phyloP scores from a whole-genome alignment of 257 asterid species.

The Solanum bukasovii region DNA sequence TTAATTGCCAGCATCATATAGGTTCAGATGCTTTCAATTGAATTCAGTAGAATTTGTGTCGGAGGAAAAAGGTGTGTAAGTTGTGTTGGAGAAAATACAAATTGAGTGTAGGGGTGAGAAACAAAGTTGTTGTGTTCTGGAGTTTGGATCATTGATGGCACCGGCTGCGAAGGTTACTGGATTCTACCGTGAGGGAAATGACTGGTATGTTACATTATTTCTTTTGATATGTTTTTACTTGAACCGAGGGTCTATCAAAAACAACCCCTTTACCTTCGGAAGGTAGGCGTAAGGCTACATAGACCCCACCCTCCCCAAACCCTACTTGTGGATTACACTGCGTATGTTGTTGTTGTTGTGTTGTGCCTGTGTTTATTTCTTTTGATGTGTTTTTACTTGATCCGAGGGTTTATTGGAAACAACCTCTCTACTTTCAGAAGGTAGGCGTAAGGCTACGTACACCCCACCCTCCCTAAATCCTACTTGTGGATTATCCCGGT shows the following conservation, averaged over 20 bases:
- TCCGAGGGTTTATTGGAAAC: background rate
- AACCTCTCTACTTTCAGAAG: background rate
- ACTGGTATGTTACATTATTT: slow-evolving; percentile 39
- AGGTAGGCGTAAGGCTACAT: background rate
- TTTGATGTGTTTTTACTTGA: background rate
- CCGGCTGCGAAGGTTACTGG: slow-evolving; percentile 55
- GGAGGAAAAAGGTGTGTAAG: background rate
- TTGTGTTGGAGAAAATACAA: background rate
- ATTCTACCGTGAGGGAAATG: slow-evolving; percentile 69
- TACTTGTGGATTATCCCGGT: background rate
- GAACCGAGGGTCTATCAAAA: background rate
- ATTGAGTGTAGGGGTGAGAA: background rate
- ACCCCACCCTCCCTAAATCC: background rate
- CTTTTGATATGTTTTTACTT: background rate
- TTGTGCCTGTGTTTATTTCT: background rate
- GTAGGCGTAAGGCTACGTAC: background rate
- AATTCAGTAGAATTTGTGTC: slow-evolving; percentile 11
- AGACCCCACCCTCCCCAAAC: background rate
- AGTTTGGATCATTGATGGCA: slow-evolving; percentile 41
- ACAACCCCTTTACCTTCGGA: background rate
- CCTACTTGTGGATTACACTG: background rate
- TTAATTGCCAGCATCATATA: slow-evolving; percentile 28
- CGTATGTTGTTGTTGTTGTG: background rate
- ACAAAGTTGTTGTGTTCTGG: background rate
- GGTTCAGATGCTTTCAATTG: slow-evolving; percentile 17